A percentile compares a stretch with the other conserved stretches of the same genome.
These are phyloP conservation scores for Casuarina cunninghamiana DNA, from an alignment of 306 rosid genomes.

Conservation along the genomic window DNA sequence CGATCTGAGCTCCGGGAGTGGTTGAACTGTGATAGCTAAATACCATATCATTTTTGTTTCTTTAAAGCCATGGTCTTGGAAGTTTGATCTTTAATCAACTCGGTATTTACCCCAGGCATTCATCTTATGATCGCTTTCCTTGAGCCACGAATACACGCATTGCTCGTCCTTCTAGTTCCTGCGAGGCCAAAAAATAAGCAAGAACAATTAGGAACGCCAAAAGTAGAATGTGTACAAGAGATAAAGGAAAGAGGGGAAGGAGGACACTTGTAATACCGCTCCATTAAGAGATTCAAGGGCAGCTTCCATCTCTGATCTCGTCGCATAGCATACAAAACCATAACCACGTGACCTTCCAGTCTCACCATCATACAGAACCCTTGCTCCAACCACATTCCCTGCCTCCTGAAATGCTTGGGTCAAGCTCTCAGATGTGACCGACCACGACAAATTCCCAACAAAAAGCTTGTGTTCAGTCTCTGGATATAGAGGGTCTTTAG, in stretches of 20 bases:
- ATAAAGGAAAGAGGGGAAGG: constrained; percentile 8
- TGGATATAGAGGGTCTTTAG: constrained; percentile 80
- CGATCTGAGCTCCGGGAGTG: constrained; percentile 29
- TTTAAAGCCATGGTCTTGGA: constrained; percentile 20
- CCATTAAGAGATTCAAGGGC: constrained; percentile 68
- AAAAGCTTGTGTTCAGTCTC: constrained; percentile 81
- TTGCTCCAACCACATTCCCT: constrained; percentile 89
- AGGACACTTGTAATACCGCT: constrained; percentile 47
- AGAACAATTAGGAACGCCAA: constrained; percentile 2
- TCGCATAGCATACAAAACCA: constrained; percentile 78
- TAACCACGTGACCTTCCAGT: constrained; percentile 90
- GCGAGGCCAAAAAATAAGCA: constrained; percentile 25
- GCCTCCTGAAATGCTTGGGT: constrained; percentile 69
- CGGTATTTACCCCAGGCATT: constrained; percentile 15
- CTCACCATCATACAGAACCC: constrained; percentile 82
- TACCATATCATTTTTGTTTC: constrained; percentile 26
- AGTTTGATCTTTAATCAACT: constrained; percentile 21
- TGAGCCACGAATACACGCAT: constrained; percentile 88
- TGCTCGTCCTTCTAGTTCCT: constrained; percentile 88
- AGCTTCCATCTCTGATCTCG: constrained; percentile 77
- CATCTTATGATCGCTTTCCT: constrained; percentile 59
- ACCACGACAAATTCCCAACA: constrained; percentile 90
- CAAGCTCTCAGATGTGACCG: constrained; percentile 76
- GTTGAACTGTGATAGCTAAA: constrained; percentile 24
- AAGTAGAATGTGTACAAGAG: neutral